Conservation (phyloP, 2,329 filamentous ascomycete genomes). For the Claviceps sorghi region DNA sequence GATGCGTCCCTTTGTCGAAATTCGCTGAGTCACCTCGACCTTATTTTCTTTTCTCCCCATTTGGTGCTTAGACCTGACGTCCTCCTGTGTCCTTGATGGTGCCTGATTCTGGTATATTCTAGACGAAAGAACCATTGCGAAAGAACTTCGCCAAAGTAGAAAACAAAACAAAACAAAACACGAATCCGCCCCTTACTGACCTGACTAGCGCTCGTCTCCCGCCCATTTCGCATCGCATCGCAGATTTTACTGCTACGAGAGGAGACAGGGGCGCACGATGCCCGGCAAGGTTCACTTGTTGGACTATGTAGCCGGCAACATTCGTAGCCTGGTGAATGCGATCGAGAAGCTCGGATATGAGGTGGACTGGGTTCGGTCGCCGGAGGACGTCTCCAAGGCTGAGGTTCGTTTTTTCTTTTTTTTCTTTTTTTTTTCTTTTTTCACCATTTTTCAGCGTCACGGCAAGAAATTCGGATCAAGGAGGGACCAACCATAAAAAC, state of each 20-base stretch:
- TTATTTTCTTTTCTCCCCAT: not conserved
- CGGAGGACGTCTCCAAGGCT: slow-evolving; percentile 69
- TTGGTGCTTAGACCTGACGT: not conserved
- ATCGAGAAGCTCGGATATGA: slow-evolving; percentile 91
- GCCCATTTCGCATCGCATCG: not conserved
- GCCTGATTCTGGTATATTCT: not conserved
- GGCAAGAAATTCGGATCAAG: not conserved
- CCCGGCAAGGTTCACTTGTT: slow-evolving; percentile 56
- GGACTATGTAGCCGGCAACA: slow-evolving; percentile 91
- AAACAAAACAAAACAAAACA: too few species aligned
- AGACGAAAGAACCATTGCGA: not conserved
- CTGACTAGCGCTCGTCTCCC: not conserved
- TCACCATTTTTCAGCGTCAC: not conserved
- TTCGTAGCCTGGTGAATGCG: slow-evolving; percentile 90
- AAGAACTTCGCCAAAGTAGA: not conserved
- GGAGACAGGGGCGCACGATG: slow-evolving; percentile 34
- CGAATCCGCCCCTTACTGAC: not conserved
- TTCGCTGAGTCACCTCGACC: slow-evolving; percentile 1
- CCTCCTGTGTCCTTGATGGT: not conserved
- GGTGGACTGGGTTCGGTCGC: slow-evolving; percentile 80
- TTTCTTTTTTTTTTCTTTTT: not conserved
- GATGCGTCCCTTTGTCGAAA: not conserved
- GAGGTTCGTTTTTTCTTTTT: slow-evolving; percentile 40
- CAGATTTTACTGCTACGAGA: not conserved
- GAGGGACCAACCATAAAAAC: not conserved